A percentile compares a stretch with the other conserved stretches of the same genome.
Conservation (phyloP, 768 basidiomycete species). For the Holtermannia corniformis region DNA sequence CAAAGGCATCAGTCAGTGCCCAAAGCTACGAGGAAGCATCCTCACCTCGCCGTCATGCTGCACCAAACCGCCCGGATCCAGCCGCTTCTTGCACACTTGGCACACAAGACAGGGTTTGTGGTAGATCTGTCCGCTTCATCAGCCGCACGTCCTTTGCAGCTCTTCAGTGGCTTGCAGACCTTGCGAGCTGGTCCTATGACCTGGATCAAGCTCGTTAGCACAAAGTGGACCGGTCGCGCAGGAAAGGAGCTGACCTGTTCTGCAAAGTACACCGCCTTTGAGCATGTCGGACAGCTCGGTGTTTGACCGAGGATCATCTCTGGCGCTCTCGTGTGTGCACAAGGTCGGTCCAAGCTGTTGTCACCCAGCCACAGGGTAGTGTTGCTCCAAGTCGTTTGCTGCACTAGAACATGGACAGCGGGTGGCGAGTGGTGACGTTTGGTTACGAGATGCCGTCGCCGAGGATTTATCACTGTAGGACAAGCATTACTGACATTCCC, state of each 20-base stretch:
- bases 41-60: slow-evolving; percentile 31
- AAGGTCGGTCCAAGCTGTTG: no score
- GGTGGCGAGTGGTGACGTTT: no score
- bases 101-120: slow-evolving; percentile 39
- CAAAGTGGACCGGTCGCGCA: neutral
- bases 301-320: slow-evolving; percentile 19
- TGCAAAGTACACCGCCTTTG: slow-evolving; percentile 32
- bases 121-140: slow-evolving; percentile 12
- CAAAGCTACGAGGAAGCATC: neutral
- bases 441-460: no score
- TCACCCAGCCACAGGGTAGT: no score
- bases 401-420: no score
- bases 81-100: slow-evolving; percentile 29
- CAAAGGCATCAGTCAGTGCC: neutral
- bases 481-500: no score
- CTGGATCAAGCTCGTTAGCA: neutral
- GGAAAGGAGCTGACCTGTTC: slow-evolving; percentile 15
- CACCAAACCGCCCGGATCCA: slow-evolving; percentile 32
- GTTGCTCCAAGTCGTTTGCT: no score
- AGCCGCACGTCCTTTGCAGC: neutral
- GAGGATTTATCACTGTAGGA: no score
- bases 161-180: slow-evolving; percentile 16
- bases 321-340: no score
- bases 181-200: slow-evolving; percentile 31
- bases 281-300: slow-evolving; percentile 25